These are phyloP conservation scores for Amanita molliuscula DNA, from an alignment of 768 basidiomycete genomes.

Conservation along the genomic window DNA sequence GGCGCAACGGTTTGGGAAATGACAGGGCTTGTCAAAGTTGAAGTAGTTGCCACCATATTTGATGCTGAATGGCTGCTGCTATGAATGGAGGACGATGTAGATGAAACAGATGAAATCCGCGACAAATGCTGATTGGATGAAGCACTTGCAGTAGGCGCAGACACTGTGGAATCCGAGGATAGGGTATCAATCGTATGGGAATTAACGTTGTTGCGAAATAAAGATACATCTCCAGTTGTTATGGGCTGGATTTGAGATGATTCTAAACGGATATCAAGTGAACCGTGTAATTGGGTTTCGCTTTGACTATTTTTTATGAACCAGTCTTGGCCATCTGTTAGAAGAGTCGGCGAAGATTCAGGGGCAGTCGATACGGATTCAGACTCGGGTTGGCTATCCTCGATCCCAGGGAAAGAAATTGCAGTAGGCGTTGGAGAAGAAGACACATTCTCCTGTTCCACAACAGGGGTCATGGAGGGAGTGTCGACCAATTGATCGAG, in stretches of 20 bases:
- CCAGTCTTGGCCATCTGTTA: not conserved
- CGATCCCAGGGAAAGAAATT: not conserved
- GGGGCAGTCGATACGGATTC: not conserved
- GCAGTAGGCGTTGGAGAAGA: not conserved
- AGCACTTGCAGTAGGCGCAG: not conserved
- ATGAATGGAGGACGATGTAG: not conserved
- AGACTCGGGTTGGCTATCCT: not conserved
- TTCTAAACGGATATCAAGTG: not conserved
- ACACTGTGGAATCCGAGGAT: not conserved
- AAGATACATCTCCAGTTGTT: not conserved
- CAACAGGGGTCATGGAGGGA: not conserved
- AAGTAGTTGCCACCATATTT: not conserved
- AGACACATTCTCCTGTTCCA: not conserved
- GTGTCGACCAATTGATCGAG: not conserved
- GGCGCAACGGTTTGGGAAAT: constrained; percentile 12
- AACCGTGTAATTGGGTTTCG: not conserved
- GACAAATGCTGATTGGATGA: not conserved
- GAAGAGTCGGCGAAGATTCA: not conserved
- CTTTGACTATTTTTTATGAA: not conserved
- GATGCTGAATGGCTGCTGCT: not conserved
- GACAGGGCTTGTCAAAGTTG: constrained; percentile 7
- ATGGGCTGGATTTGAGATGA: not conserved
- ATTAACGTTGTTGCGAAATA: not conserved
- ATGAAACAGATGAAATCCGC: not conserved
- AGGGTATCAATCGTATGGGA: not conserved